Percentiles rank a stretch among this genome's conserved stretches.
phyloP scores from a whole-genome alignment of 345 rosid genomes.

The Gossypium anomalum region DNA sequence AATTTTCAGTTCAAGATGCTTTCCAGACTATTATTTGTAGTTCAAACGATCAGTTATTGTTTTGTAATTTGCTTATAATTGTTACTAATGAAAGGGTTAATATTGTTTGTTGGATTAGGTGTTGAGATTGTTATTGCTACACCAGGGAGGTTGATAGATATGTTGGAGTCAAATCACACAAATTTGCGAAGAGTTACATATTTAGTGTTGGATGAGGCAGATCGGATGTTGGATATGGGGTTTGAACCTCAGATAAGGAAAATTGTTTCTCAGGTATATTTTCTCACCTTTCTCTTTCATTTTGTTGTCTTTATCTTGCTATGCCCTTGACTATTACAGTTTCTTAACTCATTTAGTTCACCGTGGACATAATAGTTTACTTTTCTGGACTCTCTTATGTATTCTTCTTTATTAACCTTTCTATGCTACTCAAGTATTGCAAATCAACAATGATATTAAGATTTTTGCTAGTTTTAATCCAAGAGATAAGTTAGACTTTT shows the following conservation, averaged over 20 bases:
- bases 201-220: slow-evolving; percentile 92
- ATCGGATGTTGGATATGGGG: slow-evolving; percentile 45
- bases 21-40: not conserved
- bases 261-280: slow-evolving; percentile 58
- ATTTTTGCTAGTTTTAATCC: not conserved
- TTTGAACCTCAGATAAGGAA: slow-evolving; percentile 94
- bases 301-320: not conserved
- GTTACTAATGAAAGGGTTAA: not conserved
- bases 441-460: not conserved
- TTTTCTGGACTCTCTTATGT: not conserved
- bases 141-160: slow-evolving; percentile 96
- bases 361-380: not conserved
- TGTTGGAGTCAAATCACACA: slow-evolving; percentile 93
- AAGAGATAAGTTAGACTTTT: not conserved
- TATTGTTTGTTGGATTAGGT: slow-evolving; percentile 35
- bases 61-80: slow-evolving; percentile 7
- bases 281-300: not conserved
- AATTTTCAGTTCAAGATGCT: slow-evolving; percentile 19
- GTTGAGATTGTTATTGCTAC: slow-evolving; percentile 98
- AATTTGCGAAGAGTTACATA: slow-evolving; percentile 92
- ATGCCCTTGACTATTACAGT: not conserved
- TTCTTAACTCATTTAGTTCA: not conserved
- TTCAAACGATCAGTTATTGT: slow-evolving; percentile 11
- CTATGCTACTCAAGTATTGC: not conserved
- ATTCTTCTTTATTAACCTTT: not conserved